Percentiles rank a stretch among this genome's conserved stretches.
These are phyloP conservation scores for Neurospora sp. DNA, from an alignment of 495 filamentous ascomycete species.

Conservation along the genomic window DNA sequence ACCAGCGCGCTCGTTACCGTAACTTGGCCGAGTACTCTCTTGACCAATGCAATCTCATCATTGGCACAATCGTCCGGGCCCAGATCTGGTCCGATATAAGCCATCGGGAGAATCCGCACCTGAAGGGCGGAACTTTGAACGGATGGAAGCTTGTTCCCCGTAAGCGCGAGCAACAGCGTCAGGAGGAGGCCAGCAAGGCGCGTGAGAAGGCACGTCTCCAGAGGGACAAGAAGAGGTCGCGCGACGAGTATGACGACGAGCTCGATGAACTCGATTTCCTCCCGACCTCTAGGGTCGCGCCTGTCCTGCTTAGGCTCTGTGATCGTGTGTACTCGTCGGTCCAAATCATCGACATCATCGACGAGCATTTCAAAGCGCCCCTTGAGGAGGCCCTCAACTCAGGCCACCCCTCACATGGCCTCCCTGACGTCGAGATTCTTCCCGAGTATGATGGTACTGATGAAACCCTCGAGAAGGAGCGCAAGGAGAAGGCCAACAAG, in stretches of 20 bases:
- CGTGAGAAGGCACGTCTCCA: slow-evolving; percentile 14
- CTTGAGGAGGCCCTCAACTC: slow-evolving; percentile 15
- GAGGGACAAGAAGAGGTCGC: slow-evolving; percentile 11
- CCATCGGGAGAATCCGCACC: slow-evolving; percentile 10
- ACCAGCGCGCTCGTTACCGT: slow-evolving; percentile 65
- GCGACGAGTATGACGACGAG: slow-evolving; percentile 21
- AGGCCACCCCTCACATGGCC: slow-evolving; percentile 11
- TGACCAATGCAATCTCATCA: slow-evolving; percentile 50
- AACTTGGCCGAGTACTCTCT: slow-evolving; percentile 48
- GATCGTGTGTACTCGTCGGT: slow-evolving; percentile 26
- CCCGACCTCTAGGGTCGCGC: slow-evolving; percentile 21
- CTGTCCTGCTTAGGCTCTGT: slow-evolving; percentile 35
- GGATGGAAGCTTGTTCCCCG: slow-evolving; percentile 41
- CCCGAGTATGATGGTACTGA: slow-evolving; percentile 21
- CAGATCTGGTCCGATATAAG: slow-evolving; percentile 46
- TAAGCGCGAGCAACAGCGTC: slow-evolving; percentile 42
- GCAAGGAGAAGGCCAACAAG: slow-evolving; percentile 9
- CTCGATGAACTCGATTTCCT: slow-evolving; percentile 8
- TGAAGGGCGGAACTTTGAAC: slow-evolving; percentile 5
- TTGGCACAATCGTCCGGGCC: slow-evolving; percentile 46
- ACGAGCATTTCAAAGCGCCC: slow-evolving; percentile 11
- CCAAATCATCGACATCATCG: slow-evolving; percentile 28
- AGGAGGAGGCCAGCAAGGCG: slow-evolving; percentile 20
- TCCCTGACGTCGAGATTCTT: slow-evolving; percentile 62
- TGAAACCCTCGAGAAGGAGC: slow-evolving; percentile 24